Percentiles rank a stretch among this genome's conserved stretches.
Evolutionary conservation across 2,329 filamentous ascomycete genomes (phyloP).

Genomic region (Cladosporium sp.): DNA sequence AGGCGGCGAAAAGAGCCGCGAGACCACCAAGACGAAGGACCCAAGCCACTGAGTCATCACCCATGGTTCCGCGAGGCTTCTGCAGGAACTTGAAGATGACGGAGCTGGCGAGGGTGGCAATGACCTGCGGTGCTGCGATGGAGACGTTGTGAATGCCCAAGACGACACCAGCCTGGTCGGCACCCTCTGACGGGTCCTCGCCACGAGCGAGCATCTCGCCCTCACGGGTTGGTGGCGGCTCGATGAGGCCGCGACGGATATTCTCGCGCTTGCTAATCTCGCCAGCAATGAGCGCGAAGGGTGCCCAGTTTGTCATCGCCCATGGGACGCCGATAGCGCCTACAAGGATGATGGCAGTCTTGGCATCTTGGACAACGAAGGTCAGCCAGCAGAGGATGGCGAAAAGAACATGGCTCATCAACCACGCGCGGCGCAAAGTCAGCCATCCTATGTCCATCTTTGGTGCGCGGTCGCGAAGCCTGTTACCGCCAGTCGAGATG

Average conservation of each 20-base stretch:
- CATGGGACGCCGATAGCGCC: constrained; percentile 85
- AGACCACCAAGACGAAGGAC: constrained; percentile 82
- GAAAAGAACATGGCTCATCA: constrained; percentile 82
- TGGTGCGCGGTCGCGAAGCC: constrained; percentile 15
- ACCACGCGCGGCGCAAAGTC: constrained; percentile 85
- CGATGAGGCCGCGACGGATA: constrained; percentile 54
- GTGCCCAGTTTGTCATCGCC: constrained; percentile 91
- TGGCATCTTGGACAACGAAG: constrained; percentile 71
- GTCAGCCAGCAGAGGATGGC: constrained; percentile 79
- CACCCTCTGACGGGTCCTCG: constrained; percentile 56
- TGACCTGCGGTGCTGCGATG: constrained; percentile 85
- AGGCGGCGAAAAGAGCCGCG: constrained; percentile 75
- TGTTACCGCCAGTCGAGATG: constrained; percentile 9
- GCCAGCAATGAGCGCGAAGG: constrained; percentile 90
- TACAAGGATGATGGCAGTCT: constrained; percentile 73
- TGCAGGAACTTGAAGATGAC: constrained; percentile 82
- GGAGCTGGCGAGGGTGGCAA: constrained; percentile 82
- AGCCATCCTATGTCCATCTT: constrained; percentile 73
- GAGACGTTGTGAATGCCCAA: constrained; percentile 95
- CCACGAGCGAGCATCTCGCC: constrained; percentile 42
- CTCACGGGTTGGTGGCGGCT: constrained; percentile 36
- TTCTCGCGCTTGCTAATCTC: constrained; percentile 85
- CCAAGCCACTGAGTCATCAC: constrained; percentile 83
- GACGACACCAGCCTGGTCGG: constrained; percentile 83
- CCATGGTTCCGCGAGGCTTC: constrained; percentile 80